Base-by-base conservation (phyloP, 2,329 filamentous ascomycete genomes). In the Aspergillus awamori region DNA sequence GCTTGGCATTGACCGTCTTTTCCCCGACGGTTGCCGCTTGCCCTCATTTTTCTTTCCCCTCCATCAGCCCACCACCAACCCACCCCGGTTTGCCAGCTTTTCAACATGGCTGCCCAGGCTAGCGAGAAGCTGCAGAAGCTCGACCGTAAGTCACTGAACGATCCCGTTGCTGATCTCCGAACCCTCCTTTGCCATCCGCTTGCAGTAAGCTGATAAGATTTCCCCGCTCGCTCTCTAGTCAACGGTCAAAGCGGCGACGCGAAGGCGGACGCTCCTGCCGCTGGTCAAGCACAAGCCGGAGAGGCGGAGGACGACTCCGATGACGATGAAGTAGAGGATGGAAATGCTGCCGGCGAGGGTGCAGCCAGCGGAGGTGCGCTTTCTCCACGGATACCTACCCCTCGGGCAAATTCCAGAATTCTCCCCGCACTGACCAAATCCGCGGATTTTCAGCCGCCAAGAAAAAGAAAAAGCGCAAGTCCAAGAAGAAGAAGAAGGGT, bases 391-490 rank as follows among this genome's bases (percentile, higher is more conserved):
- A 62, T 30, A 26, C 52, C 33, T 5, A 36, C 33, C 33, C 20
- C 52, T 53, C 58, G 36, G 33, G 53, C 30, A 22, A 49, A 33
- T 36, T 38, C 17, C 13, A 33, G 17, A 15, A 17, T 47, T 26
- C 11, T 13, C 52, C 38, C 22, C 55, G 43, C 48, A 53, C 57
- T 63, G 39, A 65, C 58, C 38, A 56, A 15, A 55, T 38, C 47
- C 43, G 59, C 39, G 28, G 41, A 60, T 47, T 63, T 33, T 70
- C 68, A 72, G 78, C 72, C 43, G 78, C 79, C 56, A 91, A 91
- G 79, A 92, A 92, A 81, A 92, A 93, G 81, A 94, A 93, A 83
- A 92, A 92, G 84, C 91, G 88, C 83, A 89, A 87, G 79, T 86
- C 88, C 74, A 88, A 87, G 76, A 89, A 87, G 82, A 89, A 90